These are phyloP conservation scores for Cryphonectria nitschkei DNA, from an alignment of 2,329 filamentous ascomycete species.

Conservation along the genomic window DNA sequence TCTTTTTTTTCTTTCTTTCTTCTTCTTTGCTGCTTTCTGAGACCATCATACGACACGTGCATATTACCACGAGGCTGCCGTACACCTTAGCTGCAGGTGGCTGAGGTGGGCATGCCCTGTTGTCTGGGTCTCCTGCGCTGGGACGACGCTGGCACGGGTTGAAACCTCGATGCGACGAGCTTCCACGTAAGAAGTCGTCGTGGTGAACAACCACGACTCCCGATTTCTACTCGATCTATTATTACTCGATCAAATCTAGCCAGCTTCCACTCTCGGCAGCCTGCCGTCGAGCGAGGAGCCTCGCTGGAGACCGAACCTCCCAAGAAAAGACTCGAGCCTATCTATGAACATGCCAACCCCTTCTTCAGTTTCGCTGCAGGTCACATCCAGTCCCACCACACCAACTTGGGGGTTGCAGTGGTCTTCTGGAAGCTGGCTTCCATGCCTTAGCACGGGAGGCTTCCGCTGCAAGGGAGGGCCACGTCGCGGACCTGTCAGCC, in stretches of 20 bases:
- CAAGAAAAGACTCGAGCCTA: background rate
- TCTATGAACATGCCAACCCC: background rate
- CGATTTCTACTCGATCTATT: background rate
- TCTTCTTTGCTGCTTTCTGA: background rate
- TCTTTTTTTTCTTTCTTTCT: background rate
- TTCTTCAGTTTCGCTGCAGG: background rate
- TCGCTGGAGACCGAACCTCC: background rate
- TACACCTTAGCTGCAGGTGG: background rate
- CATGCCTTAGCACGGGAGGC: slow-evolving; percentile 5
- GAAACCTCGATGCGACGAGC: slow-evolving; percentile 1
- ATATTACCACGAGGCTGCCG: background rate
- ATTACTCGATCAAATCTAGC: background rate
- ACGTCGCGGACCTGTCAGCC: background rate
- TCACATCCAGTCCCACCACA: background rate
- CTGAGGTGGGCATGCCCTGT: background rate
- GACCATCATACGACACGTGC: background rate
- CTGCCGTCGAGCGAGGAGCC: background rate
- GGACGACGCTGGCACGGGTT: background rate
- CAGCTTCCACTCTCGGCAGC: background rate
- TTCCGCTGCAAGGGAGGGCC: background rate
- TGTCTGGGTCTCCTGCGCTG: background rate
- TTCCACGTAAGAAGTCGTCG: background rate
- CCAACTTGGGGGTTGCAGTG: background rate
- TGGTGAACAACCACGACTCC: background rate
- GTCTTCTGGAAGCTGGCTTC: slow-evolving; percentile 15